Evolutionary conservation across 225 moss, liverwort and hornwort species (phyloP).

Genomic region (Sphagnum contortum): DNA sequence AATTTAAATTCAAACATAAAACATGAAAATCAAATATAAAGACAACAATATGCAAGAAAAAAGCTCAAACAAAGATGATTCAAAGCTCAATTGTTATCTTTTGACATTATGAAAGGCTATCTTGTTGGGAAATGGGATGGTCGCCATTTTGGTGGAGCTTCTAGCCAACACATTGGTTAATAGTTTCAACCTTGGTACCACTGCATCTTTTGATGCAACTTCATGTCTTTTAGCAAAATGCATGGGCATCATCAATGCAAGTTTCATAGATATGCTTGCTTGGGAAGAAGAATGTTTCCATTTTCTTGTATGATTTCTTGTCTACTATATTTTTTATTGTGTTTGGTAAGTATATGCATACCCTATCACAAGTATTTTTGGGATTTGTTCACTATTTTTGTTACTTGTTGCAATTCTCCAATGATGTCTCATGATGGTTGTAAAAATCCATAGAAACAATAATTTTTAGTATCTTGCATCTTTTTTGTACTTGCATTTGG

Average conservation of each 20-base stretch:
- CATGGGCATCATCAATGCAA: slow-evolving; percentile 55
- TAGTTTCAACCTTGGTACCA: slow-evolving; percentile 68
- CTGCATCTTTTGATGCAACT: slow-evolving; percentile 89
- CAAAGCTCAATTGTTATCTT: slow-evolving; percentile 82
- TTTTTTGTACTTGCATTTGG: not conserved
- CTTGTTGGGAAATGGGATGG: slow-evolving; percentile 86
- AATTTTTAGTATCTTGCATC: slow-evolving; percentile 5
- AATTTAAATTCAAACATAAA: too few relatives aligned
- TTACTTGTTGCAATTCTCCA: slow-evolving; percentile 75
- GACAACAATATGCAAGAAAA: too few relatives aligned
- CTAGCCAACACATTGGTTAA: slow-evolving; percentile 81
- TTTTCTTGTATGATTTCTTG: not conserved
- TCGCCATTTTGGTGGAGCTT: slow-evolving; percentile 86
- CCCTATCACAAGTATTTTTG: slow-evolving; percentile 87
- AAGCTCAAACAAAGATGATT: slow-evolving; percentile 59
- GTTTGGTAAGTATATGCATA: slow-evolving; percentile 74
- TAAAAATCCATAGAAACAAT: slow-evolving; percentile 61
- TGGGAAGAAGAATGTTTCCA: not conserved
- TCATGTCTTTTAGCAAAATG: slow-evolving; percentile 65
- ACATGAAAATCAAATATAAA: too few relatives aligned
- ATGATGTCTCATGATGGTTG: slow-evolving; percentile 70
- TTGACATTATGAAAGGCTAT: slow-evolving; percentile 96
- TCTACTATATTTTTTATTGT: not conserved
- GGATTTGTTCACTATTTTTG: slow-evolving; percentile 88
- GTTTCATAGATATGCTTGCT: too few relatives aligned